Conservation (phyloP, 306 rosid genomes). For the Cucurbita moschata region DNA sequence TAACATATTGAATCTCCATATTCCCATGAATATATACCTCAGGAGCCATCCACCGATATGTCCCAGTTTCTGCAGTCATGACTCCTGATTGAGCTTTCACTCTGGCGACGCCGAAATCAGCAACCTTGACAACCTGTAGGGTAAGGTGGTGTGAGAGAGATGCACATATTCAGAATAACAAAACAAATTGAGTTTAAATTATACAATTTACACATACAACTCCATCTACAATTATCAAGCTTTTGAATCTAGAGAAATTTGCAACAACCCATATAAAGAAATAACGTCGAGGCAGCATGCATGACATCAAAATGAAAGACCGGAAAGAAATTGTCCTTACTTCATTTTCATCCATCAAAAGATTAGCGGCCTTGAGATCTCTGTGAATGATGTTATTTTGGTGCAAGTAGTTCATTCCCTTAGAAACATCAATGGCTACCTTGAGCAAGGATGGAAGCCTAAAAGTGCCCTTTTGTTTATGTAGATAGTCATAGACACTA, state of each 20-base stretch:
- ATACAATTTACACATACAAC: background rate
- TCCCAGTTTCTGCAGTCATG: conserved; percentile 99
- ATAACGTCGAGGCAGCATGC: background rate
- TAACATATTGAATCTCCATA: background rate
- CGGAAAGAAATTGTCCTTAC: conserved; percentile 28
- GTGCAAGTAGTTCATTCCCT: conserved; percentile 98
- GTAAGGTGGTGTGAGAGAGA: background rate
- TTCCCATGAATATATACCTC: conserved; percentile 41
- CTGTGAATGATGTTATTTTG: conserved; percentile 88
- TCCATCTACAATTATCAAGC: background rate
- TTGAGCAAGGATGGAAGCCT: conserved; percentile 77
- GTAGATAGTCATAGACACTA: conserved; percentile 91
- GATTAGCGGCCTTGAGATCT: conserved; percentile 91
- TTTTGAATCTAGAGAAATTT: background rate
- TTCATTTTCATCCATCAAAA: conserved; percentile 91
- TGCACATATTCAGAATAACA: background rate
- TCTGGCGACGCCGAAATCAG: conserved; percentile 98
- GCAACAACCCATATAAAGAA: background rate
- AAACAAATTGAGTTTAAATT: background rate
- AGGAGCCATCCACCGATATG: conserved; percentile 99
- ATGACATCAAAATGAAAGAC: background rate
- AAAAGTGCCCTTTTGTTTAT: conserved; percentile 76
- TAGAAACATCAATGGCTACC: conserved; percentile 81
- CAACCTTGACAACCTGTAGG: conserved; percentile 84
- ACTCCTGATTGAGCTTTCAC: conserved; percentile 90